A percentile compares a stretch with the other conserved stretches of the same genome.
Evolutionary conservation across 129 eudicot genomes (phyloP).

Genomic region (Flaveria trinervia): DNA sequence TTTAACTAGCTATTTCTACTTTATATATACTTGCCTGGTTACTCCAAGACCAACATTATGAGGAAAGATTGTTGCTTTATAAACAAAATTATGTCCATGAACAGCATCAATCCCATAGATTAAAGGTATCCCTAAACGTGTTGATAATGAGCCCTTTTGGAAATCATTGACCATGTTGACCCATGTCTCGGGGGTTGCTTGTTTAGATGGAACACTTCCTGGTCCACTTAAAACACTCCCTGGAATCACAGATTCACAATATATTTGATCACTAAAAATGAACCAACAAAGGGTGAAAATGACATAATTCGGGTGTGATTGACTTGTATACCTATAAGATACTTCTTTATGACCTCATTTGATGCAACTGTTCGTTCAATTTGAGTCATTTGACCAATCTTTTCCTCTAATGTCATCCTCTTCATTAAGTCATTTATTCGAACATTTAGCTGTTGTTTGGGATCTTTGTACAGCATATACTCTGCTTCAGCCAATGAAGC

Average conservation of each 20-base stretch:
- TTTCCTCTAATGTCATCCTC: slow-evolving; percentile 68
- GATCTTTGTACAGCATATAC: slow-evolving; percentile 58
- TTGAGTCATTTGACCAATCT: slow-evolving; percentile 79
- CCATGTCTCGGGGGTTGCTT: slow-evolving; percentile 50
- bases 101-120: slow-evolving; percentile 45
- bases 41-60: slow-evolving; percentile 49
- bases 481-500: slow-evolving; percentile 44
- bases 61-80: slow-evolving; percentile 44
- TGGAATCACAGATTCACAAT: slow-evolving; percentile 29
- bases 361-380: slow-evolving; percentile 56
- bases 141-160: slow-evolving; percentile 37
- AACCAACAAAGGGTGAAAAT: not conserved
- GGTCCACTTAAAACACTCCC: slow-evolving; percentile 74
- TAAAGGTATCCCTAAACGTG: slow-evolving; percentile 40
- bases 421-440: slow-evolving; percentile 56
- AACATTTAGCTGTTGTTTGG: slow-evolving; percentile 45
- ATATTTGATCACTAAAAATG: not conserved
- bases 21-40: slow-evolving; percentile 36
- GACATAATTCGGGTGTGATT: not conserved
- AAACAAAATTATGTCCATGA: slow-evolving; percentile 41
- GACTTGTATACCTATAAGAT: slow-evolving; percentile 50
- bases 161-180: slow-evolving; percentile 31
- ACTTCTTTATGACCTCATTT: slow-evolving; percentile 50
- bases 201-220: slow-evolving; percentile 55
- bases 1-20: slow-evolving; percentile 5